Base-by-base conservation (phyloP, 352 stramenopile genomes). In the Phytophthora cryptogea region DNA sequence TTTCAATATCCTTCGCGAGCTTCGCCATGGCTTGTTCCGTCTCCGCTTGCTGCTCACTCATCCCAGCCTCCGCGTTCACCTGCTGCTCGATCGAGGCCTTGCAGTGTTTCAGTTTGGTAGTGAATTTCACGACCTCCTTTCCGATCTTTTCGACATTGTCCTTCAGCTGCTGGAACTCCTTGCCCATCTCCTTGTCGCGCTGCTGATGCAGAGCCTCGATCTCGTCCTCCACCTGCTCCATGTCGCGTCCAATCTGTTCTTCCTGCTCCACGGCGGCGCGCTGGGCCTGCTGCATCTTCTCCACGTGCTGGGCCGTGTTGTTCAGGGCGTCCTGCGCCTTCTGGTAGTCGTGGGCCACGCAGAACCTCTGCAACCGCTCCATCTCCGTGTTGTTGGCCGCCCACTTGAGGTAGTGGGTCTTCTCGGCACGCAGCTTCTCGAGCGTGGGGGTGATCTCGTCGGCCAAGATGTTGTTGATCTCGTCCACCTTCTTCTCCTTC, bases 371-470 rank as follows among this genome's bases (percentile, higher is more conserved):
- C 36, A 99, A 89, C 0, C 96, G 80, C 72, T 99, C 96, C 75
- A 99, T 98, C 68, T 99, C 97, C 4, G 96, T 97, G 66, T 98
- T 98, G 74, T 99, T 99, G 50, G 97, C 96, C 27, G 87, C 91
- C 96, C 96, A 99, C 71, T 99, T 97, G 9, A 99, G 76, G 72
- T 99, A 99, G 59, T 98, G 89, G 42, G 96, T 96, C 67, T 99
- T 98, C 70, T 99, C 96, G 7, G 89, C 86, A 31, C 97, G 85
- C 13, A 99, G 66, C 54, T 98, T 96, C 80, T 99, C 98, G 16
- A 99, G 88, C 33, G 97, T 99, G 23, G 98, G 98, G 23, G 96
- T 99, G 72, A 99, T 99, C 76, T 99, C 97, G 69, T 99, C 90
- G 1, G 88, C 88, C 10, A 99, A 68, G 45, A 99, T 97, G 51